Evolutionary conservation across 1,139 yeast genomes (phyloP), one percentile per base, ranked within the genome.

Genomic region (Arxiozyma heterogenica): DNA sequence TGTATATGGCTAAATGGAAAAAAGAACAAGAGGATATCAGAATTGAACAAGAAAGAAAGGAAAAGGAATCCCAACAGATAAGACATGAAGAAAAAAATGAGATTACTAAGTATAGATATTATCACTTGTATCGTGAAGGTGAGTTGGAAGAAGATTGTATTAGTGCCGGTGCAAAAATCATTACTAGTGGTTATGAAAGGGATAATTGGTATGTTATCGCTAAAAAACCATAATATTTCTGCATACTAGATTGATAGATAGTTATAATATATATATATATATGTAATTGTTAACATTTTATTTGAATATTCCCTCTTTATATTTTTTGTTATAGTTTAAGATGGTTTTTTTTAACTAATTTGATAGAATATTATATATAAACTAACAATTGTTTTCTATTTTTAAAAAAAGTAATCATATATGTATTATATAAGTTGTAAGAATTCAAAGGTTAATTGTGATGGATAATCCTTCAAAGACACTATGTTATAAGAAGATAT

Each of bases 171-270:
- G 89, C 84, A 1, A 61, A 58, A 2, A 74, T 91, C 1, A 75
- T 86, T 0, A 81, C 79, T 39, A 74, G 79, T 51, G 99, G 99
- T 0, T 94, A 91, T 65, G 98, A 93, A 66, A 80, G 79, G 63
- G 98, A 94, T 66, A 93, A 93, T 66, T 93, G 98, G 98, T 93
- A 96, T 88, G 84, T 77, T 2, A 73, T 83, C 1, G 73, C 77
- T 18, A 69, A 71, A 59, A 75, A 71, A 55, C 55, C 45, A 20
- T 54, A 44, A 27, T 7, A 27, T 34, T 34, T 34, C 27, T 21
- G 18, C 1, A 18, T 11, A 17, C 23, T 41, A 25, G 25, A 48
- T 20, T 44, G 39, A 34, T 34, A 12, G 39, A 34, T 34, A 34
- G 39, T 2, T 34, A 12, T 34, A 34, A 4, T 34, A 34, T 15